These are phyloP conservation scores for Agrostemma githago DNA, from an alignment of 148 eudicot species.

Conservation along the genomic window DNA sequence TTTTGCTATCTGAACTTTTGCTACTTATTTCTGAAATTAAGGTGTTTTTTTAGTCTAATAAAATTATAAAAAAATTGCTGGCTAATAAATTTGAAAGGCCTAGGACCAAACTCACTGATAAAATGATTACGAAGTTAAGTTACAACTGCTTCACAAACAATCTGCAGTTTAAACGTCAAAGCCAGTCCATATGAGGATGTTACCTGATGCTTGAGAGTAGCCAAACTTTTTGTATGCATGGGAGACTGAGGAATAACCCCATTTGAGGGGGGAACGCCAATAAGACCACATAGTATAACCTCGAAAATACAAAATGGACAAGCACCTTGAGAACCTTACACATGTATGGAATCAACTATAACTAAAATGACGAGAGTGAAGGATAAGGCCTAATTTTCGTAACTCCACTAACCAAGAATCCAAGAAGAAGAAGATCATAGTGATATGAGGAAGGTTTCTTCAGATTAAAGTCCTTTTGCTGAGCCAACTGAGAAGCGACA, in stretches of 20 bases:
- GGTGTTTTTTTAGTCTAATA: not conserved
- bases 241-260: conserved; percentile 99
- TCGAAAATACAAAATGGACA: conserved; percentile 21
- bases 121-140: no score
- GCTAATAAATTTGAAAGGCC: no score
- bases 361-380: not conserved
- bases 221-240: conserved; percentile 98
- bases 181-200: not conserved
- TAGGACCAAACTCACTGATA: no score
- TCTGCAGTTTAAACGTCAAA: not conserved
- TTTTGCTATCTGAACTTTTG: no score
- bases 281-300: conserved; percentile 84
- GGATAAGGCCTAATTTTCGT: not conserved
- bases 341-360: not conserved
- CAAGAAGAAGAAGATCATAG: conserved; percentile 91
- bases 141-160: no score
- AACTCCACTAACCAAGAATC: conserved; percentile 58
- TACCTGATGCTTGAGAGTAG: conserved; percentile 98
- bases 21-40: not conserved
- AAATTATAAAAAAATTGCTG: no score
- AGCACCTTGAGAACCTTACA: not conserved
- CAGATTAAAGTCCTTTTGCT: conserved; percentile 88
- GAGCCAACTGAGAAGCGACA: conserved; percentile 98
- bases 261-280: conserved; percentile 96
- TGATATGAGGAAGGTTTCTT: conserved; percentile 96